These are phyloP conservation scores for Elymus sibiricus DNA, from an alignment of 176 grass and related monocot species.

Conservation along the genomic window DNA sequence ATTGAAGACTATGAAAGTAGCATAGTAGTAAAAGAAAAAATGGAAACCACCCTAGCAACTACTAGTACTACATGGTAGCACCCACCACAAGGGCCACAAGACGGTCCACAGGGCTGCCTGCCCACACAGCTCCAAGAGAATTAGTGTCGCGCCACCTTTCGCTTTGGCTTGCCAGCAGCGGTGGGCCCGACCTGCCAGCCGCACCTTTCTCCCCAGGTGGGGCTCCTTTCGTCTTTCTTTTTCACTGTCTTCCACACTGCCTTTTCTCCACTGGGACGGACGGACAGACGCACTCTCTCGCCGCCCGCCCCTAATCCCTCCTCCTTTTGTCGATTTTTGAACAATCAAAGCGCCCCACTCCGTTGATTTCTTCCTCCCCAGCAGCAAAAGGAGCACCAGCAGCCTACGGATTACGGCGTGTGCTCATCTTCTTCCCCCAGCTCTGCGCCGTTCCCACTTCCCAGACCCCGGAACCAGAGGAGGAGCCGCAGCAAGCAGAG, in stretches of 20 bases:
- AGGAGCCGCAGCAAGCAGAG: background rate
- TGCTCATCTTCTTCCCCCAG: background rate
- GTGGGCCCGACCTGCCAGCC: background rate
- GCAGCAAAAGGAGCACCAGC: background rate
- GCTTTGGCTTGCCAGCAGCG: background rate
- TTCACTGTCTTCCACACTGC: constrained; percentile 19
- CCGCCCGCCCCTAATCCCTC: background rate
- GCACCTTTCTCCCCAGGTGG: background rate
- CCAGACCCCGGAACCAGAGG: background rate
- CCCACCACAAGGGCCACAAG: background rate
- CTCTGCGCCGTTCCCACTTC: background rate
- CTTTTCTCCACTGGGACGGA: background rate
- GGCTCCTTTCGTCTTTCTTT: background rate
- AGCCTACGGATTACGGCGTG: background rate
- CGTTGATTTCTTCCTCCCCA: background rate
- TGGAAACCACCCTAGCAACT: too few relatives aligned
- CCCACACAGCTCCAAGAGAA: background rate
- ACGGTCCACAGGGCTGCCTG: background rate
- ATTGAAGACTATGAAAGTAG: background rate
- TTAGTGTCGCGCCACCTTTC: background rate
- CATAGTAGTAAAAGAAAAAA: background rate
- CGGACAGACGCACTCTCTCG: background rate
- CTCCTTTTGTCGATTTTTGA: background rate
- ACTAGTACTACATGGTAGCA: background rate
- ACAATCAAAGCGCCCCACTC: background rate